A percentile compares a stretch with the other conserved stretches of the same genome.
These are phyloP conservation scores for Camellia sinensis DNA, from an alignment of 148 eudicot species.

Conservation along the genomic window DNA sequence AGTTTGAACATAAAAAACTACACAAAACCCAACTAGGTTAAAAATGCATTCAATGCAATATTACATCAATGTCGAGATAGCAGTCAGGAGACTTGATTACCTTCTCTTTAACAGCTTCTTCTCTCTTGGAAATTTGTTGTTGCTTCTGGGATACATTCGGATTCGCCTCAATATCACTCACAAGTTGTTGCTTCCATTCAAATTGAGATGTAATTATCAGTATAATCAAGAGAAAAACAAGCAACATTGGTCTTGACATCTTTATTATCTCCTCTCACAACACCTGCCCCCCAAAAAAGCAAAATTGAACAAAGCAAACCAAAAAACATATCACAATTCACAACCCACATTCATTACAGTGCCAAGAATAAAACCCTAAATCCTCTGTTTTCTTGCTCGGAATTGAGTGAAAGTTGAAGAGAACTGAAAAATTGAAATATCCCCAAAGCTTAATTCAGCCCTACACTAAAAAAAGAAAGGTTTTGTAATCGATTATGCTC, in stretches of 20 bases:
- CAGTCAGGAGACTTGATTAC: conserved; percentile 21
- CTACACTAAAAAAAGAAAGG: neutral
- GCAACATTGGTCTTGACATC: conserved; percentile 71
- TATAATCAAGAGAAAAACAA: conserved; percentile 61
- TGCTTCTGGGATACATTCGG: conserved; percentile 54
- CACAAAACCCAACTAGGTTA: neutral
- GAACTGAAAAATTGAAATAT: neutral
- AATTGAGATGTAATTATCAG: conserved; percentile 78
- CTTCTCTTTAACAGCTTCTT: conserved; percentile 86
- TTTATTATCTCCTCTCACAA: conserved; percentile 20
- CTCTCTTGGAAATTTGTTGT: conserved; percentile 45
- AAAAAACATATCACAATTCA: neutral
- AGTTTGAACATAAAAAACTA: neutral
- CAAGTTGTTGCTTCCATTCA: conserved; percentile 75
- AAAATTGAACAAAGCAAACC: neutral
- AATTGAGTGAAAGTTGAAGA: neutral
- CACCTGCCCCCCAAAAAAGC: conserved; percentile 16
- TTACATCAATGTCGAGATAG: neutral
- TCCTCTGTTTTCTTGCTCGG: neutral
- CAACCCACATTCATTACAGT: neutral
- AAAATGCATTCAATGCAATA: neutral
- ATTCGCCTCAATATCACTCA: conserved; percentile 47
- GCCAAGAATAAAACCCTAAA: neutral
- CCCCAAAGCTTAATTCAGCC: neutral
- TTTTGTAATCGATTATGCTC: neutral